A percentile compares a stretch with the other conserved stretches of the same genome.
Conservation (phyloP, 202 grass and related monocot genomes). For the Dendrocalamus latiflorus region DNA sequence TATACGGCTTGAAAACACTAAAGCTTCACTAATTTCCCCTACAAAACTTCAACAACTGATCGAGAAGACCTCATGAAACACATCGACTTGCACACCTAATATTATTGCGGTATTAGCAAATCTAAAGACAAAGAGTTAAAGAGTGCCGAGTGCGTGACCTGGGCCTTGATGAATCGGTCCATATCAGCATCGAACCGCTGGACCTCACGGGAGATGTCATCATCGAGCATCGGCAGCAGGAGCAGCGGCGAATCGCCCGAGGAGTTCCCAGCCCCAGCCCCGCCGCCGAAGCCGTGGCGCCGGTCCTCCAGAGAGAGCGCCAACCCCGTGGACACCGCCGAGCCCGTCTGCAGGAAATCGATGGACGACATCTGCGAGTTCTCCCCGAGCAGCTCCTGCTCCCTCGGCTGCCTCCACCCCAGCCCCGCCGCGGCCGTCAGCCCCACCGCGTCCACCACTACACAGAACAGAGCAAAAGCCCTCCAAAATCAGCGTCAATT, state of each 20-base stretch:
- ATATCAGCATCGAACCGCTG: constrained; percentile 90
- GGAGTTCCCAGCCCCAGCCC: constrained; percentile 45
- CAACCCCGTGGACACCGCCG: constrained; percentile 83
- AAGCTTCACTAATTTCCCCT: neutral
- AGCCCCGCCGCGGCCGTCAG: constrained; percentile 58
- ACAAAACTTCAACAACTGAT: neutral
- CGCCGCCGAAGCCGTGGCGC: constrained; percentile 44
- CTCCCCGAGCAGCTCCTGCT: constrained; percentile 89
- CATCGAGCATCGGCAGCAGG: constrained; percentile 66
- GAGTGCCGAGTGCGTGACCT: constrained; percentile 45
- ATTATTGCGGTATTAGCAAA: neutral
- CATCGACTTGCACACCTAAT: neutral
- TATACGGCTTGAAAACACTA: neutral
- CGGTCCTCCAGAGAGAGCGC: constrained; percentile 86
- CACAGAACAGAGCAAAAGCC: constrained; percentile 10
- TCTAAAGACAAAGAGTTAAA: neutral
- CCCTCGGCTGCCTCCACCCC: constrained; percentile 74
- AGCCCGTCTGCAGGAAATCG: constrained; percentile 92
- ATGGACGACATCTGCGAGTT: constrained; percentile 99
- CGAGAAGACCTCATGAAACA: too few species aligned
- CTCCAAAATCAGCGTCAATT: constrained; percentile 31
- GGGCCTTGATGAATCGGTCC: constrained; percentile 92
- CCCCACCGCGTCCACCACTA: too few species aligned
- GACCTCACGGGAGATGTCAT: constrained; percentile 82
- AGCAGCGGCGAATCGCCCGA: constrained; percentile 79